Percentiles rank a stretch among this genome's conserved stretches.
Conservation (phyloP, 1,139 yeast species). For the Lizanozyma gosingica region DNA sequence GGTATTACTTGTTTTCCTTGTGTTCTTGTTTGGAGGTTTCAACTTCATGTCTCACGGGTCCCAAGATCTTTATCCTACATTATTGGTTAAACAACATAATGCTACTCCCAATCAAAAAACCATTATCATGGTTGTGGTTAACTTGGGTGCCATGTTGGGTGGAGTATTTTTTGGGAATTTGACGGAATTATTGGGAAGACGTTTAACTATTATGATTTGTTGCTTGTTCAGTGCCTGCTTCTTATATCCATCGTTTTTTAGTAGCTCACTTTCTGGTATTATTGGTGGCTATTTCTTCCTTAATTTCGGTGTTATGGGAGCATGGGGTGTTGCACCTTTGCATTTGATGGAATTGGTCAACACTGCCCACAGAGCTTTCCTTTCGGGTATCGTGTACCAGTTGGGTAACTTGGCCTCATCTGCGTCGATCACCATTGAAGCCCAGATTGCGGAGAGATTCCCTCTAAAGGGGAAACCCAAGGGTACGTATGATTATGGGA, state of each 20-base stretch:
- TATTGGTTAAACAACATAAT: constrained; percentile 31
- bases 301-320: constrained; percentile 26
- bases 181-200: constrained; percentile 38
- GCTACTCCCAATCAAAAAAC: constrained; percentile 28
- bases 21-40: constrained; percentile 39
- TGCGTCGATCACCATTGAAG: constrained; percentile 30
- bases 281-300: constrained; percentile 17
- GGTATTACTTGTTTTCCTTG: constrained; percentile 35
- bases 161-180: constrained; percentile 39
- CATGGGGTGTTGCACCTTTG: constrained; percentile 31
- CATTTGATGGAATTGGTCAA: constrained; percentile 29
- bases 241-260: constrained; percentile 24
- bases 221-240: constrained; percentile 24
- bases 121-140: constrained; percentile 36
- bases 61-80: constrained; percentile 45
- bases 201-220: constrained; percentile 31
- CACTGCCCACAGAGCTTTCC: constrained; percentile 25
- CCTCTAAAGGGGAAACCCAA: constrained; percentile 13
- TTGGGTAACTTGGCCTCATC: constrained; percentile 30
- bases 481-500: constrained; percentile 23
- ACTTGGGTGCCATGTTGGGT: constrained; percentile 44
- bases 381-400: constrained; percentile 31
- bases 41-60: constrained; percentile 49
- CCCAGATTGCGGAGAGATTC: constrained; percentile 21
- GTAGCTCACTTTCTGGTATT: constrained; percentile 2